Evolutionary conservation across 2,329 filamentous ascomycete genomes (phyloP), one percentile per base, ranked within the genome.

Genomic region (Sclerotinia borealis): DNA sequence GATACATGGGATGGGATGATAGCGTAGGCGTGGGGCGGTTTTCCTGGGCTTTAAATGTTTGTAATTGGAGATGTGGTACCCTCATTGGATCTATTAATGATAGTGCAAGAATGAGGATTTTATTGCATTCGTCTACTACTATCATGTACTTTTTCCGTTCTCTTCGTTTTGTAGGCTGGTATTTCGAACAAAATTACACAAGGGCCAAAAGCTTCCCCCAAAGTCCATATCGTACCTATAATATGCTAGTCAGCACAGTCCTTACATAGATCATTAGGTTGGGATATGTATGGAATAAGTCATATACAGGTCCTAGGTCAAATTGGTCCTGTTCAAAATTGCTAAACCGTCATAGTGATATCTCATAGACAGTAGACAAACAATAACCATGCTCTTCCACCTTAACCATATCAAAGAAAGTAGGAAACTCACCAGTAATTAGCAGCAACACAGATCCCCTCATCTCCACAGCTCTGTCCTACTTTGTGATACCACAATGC

Each of bases 401-500:
- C 22, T 29, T 34, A 2, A 15, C 4, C 9, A 27, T 29, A 2
- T 29, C 34, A 39, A 22, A 61, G 37, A 39, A 22, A 61, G 37
- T 37, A 43, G 27, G 3, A 17, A 15, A 70, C 78, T 72, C 75
- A 88, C 88, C 91, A 95, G 74, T 93, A 93, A 71, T 95, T 95
- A 43, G 92, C 86, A 1, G 91, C 89, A 62, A 89, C 85, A 48
- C 90, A 91, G 37, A 93, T 85, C 0, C 87, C 88, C 66, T 92
- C 89, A 0, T 84, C 78, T 0, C 80, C 81, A 67, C 85, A 86
- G 2, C 83, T 86, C 72, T 95, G 91, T 8, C 83, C 85, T 5
- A 95, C 91, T 73, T 93, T 92, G 73, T 95, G 91, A 72, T 90
- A 90, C 91, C 91, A 95, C 80, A 93, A 83, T 7, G 89, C 86